These are phyloP conservation scores for Amaranthus hypochondriacus DNA, from an alignment of 148 eudicot genomes.

Conservation along the genomic window DNA sequence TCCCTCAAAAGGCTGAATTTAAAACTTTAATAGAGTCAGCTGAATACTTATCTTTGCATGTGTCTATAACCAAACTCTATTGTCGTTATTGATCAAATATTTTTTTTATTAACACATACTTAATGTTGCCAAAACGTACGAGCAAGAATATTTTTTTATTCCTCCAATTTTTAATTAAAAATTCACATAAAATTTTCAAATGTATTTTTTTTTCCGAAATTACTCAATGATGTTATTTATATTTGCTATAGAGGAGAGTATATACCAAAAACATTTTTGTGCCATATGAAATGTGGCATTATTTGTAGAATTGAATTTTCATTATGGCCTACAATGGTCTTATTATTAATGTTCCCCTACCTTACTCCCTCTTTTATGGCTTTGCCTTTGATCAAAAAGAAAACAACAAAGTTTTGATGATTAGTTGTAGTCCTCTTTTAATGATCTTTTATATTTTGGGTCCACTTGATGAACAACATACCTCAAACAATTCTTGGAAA, in stretches of 20 bases:
- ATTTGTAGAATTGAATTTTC: not conserved
- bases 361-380: constrained; percentile 18
- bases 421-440: constrained; percentile 4
- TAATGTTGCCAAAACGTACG: too few species aligned
- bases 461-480: constrained; percentile 9
- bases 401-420: constrained; percentile 6
- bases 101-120: too few species aligned
- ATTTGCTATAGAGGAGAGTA: not conserved
- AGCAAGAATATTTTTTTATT: too few species aligned
- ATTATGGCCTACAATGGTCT: constrained; percentile 13
- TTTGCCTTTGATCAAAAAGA: constrained; percentile 18
- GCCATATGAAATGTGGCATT: constrained; percentile 1
- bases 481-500: not conserved
- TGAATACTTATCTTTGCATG: too few species aligned
- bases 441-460: not conserved
- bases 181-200: too few species aligned
- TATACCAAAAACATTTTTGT: not conserved
- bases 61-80: too few species aligned
- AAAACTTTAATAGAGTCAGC: too few species aligned
- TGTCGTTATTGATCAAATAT: too few species aligned
- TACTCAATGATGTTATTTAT: not conserved
- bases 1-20: too few species aligned
- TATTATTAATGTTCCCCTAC: constrained; percentile 3
- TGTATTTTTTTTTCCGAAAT: not conserved
- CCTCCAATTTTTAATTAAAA: too few species aligned